Evolutionary conservation across 306 rosid genomes (phyloP).

Genomic region (Lagenaria siceraria): DNA sequence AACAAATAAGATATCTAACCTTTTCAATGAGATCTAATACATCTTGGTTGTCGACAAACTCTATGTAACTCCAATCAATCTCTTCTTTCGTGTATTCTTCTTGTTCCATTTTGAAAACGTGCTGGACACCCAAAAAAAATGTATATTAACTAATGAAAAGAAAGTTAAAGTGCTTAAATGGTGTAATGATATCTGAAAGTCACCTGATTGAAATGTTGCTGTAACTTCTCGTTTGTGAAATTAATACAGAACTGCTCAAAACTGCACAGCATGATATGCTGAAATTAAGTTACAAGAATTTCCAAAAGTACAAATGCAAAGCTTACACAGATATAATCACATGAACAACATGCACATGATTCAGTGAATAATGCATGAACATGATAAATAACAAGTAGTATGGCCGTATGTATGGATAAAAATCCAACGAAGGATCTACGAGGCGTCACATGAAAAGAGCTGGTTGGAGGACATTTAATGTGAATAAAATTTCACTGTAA

Average conservation of each 20-base stretch:
- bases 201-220: constrained; percentile 98
- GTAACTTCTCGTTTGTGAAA: constrained; percentile 96
- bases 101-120: constrained; percentile 99
- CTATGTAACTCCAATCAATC: constrained; percentile 97
- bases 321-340: background rate
- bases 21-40: constrained; percentile 96
- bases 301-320: constrained; percentile 14
- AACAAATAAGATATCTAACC: constrained; percentile 35
- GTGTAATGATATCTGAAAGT: background rate
- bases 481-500: background rate
- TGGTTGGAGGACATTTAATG: background rate
- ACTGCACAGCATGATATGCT: constrained; percentile 55
- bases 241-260: constrained; percentile 99
- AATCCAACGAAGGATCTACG: background rate
- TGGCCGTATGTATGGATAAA: background rate
- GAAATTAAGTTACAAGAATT: constrained; percentile 41
- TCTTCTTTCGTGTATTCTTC: constrained; percentile 97
- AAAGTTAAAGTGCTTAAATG: background rate
- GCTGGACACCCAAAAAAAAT: constrained; percentile 42
- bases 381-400: background rate
- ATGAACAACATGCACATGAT: background rate
- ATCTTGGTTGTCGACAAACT: constrained; percentile 94
- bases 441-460: background rate
- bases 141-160: constrained; percentile 6
- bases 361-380: background rate